Percentiles rank a stretch among this genome's conserved stretches.
Evolutionary conservation across 805 yeast genomes (phyloP).

Genomic region (Hanseniaspora guilliermondii): DNA sequence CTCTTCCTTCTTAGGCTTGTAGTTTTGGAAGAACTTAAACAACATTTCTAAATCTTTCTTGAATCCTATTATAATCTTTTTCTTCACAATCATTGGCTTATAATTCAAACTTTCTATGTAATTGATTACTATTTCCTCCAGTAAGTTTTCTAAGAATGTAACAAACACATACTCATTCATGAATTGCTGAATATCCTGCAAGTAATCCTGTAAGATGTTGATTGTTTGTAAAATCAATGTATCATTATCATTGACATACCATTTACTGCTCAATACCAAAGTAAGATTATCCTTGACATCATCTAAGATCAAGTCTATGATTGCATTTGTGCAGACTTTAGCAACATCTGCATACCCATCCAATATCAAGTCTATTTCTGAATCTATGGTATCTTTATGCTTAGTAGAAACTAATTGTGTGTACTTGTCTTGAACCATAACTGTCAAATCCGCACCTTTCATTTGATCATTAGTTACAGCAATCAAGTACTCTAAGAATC

Average conservation of each 20-base stretch:
- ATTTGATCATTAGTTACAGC: constrained; percentile 80
- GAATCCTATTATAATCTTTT: constrained; percentile 38
- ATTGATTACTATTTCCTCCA: constrained; percentile 39
- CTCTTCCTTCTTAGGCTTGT: constrained; percentile 28
- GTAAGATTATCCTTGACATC: constrained; percentile 55
- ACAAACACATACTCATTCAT: constrained; percentile 44
- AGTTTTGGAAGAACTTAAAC: constrained; percentile 40
- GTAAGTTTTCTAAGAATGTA: constrained; percentile 39
- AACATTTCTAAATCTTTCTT: constrained; percentile 50
- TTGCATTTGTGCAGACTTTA: constrained; percentile 44
- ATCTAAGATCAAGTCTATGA: constrained; percentile 52
- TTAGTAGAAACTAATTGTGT: constrained; percentile 53
- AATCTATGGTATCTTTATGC: constrained; percentile 47
- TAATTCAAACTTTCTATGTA: constrained; percentile 39
- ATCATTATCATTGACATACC: constrained; percentile 42
- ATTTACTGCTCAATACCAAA: constrained; percentile 49
- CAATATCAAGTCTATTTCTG: constrained; percentile 48
- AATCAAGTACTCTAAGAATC: constrained; percentile 64
- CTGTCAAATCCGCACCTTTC: constrained; percentile 55
- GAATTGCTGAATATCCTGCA: constrained; percentile 46
- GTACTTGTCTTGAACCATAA: constrained; percentile 54
- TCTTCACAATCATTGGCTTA: constrained; percentile 32
- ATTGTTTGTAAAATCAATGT: constrained; percentile 48
- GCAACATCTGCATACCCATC: constrained; percentile 73
- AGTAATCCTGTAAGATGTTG: constrained; percentile 65